A percentile compares a stretch with the other conserved stretches of the same genome.
These are phyloP conservation scores for Monosporascus sp. DNA, from an alignment of 2,329 filamentous ascomycete genomes.

Conservation along the genomic window DNA sequence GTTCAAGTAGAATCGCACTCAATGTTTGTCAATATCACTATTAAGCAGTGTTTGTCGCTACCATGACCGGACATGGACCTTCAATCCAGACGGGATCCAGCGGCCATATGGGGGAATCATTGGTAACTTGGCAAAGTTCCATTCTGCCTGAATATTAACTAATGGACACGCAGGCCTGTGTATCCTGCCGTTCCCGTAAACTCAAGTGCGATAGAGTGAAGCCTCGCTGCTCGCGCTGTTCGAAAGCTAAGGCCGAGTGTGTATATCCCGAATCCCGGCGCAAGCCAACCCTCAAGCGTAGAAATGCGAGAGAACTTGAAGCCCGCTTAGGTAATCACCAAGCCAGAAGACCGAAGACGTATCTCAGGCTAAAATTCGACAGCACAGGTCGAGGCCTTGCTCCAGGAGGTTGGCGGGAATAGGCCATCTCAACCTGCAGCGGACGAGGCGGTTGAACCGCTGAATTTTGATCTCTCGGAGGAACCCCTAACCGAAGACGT, in stretches of 20 bases:
- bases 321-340: conserved; percentile 66
- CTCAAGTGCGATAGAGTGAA: conserved; percentile 78
- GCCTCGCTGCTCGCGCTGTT: conserved; percentile 76
- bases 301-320: conserved; percentile 87
- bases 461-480: conserved; percentile 16
- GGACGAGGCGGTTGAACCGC: conserved; percentile 18
- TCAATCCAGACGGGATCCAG: neutral
- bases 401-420: conserved; percentile 56
- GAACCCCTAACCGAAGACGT: conserved; percentile 17
- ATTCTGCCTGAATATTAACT: neutral
- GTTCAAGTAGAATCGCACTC: too few relatives aligned
- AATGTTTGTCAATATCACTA: too few relatives aligned
- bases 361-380: conserved; percentile 13
- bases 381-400: conserved; percentile 78
- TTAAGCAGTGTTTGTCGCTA: neutral
- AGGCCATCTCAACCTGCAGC: conserved; percentile 23
- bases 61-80: neutral
- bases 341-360: conserved; percentile 7
- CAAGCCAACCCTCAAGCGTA: conserved; percentile 81
- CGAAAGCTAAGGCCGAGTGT: conserved; percentile 69
- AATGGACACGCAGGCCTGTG: neutral
- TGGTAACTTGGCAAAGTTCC: neutral
- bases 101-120: neutral
- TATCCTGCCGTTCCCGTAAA: conserved; percentile 73
- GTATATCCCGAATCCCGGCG: conserved; percentile 83